A percentile compares a stretch with the other conserved stretches of the same genome.
Conservation (phyloP, 306 rosid species). For the Citrullus amarus region DNA sequence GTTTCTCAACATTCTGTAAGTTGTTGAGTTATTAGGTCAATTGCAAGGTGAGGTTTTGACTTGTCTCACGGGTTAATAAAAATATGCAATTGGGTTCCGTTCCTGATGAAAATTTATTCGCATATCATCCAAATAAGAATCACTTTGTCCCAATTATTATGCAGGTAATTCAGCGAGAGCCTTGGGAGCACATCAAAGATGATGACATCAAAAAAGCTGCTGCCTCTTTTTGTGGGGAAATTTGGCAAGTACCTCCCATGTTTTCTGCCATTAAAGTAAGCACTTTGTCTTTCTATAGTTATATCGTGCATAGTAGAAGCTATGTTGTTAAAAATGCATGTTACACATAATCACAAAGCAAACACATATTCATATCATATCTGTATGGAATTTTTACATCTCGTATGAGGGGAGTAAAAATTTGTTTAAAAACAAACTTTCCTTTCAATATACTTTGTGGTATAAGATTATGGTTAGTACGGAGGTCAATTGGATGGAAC, state of each 20-base stretch:
- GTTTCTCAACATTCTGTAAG: not conserved
- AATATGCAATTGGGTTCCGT: not conserved
- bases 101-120: not conserved
- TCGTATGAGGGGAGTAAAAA: not conserved
- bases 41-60: not conserved
- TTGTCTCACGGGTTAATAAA: not conserved
- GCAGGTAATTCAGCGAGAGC: conserved; percentile 95
- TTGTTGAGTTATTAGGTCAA: not conserved
- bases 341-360: not conserved
- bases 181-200: conserved; percentile 98
- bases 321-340: not conserved
- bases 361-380: not conserved
- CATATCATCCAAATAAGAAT: not conserved
- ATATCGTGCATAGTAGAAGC: not conserved
- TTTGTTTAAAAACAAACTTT: not conserved
- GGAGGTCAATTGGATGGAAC: no score
- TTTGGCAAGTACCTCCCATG: conserved; percentile 99
- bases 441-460: no score
- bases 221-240: conserved; percentile 74
- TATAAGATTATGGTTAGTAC: no score
- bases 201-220: conserved; percentile 66
- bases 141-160: conserved; percentile 10
- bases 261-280: conserved; percentile 97
- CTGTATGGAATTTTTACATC: not conserved
- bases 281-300: not conserved